Percentiles rank a stretch among this genome's conserved stretches.
These are phyloP conservation scores for Scedosporium boydii DNA, from an alignment of 2,329 filamentous ascomycete species.

Conservation along the genomic window DNA sequence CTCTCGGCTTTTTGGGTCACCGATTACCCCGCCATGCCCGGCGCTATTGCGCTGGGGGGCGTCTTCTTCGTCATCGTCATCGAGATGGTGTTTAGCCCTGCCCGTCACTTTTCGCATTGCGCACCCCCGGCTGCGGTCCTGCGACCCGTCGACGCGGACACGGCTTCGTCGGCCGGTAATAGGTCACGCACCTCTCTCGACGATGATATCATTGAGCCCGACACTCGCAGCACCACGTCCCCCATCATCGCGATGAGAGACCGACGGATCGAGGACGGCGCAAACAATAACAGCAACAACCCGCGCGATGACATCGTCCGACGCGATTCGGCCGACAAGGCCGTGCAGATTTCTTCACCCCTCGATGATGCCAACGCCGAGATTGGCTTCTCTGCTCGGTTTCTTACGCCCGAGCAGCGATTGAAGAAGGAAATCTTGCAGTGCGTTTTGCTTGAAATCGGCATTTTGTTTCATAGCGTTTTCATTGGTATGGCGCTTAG, in stretches of 20 bases:
- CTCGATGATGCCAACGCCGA: neutral
- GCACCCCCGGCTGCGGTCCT: neutral
- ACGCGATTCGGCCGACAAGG: neutral
- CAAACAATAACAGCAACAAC: no score
- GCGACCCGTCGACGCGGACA: neutral
- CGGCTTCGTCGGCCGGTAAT: neutral
- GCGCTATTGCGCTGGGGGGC: slow-evolving; percentile 68
- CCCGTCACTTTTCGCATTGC: slow-evolving; percentile 17
- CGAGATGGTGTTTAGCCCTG: slow-evolving; percentile 57
- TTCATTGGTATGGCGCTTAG: slow-evolving; percentile 81
- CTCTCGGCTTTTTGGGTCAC: slow-evolving; percentile 67
- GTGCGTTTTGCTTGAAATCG: slow-evolving; percentile 68
- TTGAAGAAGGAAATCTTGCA: slow-evolving; percentile 60
- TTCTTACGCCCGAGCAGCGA: slow-evolving; percentile 41
- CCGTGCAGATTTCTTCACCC: neutral
- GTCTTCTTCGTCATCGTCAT: slow-evolving; percentile 72
- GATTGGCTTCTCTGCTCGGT: slow-evolving; percentile 6
- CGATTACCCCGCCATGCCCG: slow-evolving; percentile 68
- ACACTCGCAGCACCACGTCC: neutral
- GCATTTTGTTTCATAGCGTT: slow-evolving; percentile 61
- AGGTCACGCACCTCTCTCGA: neutral
- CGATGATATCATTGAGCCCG: neutral
- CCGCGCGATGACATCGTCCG: neutral
- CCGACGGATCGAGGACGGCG: no score
- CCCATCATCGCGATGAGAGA: neutral